phyloP scores from a whole-genome alignment of 441 rosid species.

The Raphanus hybrid region DNA sequence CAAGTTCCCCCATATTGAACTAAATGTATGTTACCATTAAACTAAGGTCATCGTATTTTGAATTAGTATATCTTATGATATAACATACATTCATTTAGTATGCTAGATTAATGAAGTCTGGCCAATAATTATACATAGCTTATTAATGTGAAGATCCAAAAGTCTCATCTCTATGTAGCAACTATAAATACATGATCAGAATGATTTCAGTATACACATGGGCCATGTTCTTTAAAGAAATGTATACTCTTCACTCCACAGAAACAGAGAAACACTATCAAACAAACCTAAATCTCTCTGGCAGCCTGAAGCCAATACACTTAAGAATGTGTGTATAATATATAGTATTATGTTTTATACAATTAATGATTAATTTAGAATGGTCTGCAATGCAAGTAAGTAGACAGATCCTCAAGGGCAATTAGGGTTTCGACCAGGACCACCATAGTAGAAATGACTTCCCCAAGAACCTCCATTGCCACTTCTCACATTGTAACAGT shows the following conservation, averaged over 20 bases:
- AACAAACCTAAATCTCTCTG: conserved; percentile 24
- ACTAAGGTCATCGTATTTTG: not conserved
- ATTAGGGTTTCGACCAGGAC: conserved; percentile 70
- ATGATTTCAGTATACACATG: not conserved
- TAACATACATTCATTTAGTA: not conserved
- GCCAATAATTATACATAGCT: conserved; percentile 9
- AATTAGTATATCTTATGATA: not conserved
- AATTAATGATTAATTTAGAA: conserved; percentile 33
- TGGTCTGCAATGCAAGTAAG: conserved; percentile 19
- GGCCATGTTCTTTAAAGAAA: conserved; percentile 3
- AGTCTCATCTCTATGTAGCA: conserved; percentile 18
- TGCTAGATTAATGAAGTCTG: not conserved
- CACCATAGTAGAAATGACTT: conserved; percentile 71
- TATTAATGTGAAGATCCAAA: too few species aligned
- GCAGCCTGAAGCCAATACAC: conserved; percentile 28
- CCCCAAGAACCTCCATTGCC: conserved; percentile 64
- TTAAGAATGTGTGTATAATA: conserved; percentile 37
- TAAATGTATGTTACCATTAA: not conserved
- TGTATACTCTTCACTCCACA: not conserved
- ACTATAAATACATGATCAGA: conserved; percentile 10
- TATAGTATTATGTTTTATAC: conserved; percentile 40
- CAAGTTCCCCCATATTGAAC: not conserved
- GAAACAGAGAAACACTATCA: conserved; percentile 24
- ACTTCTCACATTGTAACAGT: conserved; percentile 60
- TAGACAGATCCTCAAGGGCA: conserved; percentile 53